Base-by-base conservation (phyloP, 257 asterid species). In the Datura wrightii region DNA sequence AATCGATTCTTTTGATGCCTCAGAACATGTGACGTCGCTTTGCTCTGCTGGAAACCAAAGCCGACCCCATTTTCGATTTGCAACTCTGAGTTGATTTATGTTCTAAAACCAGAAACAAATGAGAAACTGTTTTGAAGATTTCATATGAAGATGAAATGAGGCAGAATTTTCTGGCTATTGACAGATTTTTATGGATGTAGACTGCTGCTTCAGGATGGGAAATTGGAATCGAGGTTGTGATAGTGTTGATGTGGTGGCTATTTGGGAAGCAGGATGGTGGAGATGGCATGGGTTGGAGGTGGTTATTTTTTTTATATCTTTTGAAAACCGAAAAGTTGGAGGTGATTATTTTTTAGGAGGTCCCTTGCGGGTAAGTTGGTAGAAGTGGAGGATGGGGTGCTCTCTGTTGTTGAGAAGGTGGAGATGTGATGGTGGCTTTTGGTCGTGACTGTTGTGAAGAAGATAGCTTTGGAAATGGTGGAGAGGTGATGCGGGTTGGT, bases 41-140 rank as follows among this genome's bases (percentile, higher is more conserved):
- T 63, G n/a, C 71, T 63, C 71, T 63, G 42, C 71, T 11, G 44
- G 44, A 63, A 63, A 63, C 71, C 34, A 34, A 10, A 63, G 71
- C 11, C 42, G 10, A 34, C 71, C 44, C 44, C 8, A 60, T 60
- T 63, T 62, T 31, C 41, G 0, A 60, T 63, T 63, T 34, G 44
- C 71, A 63, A 63, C 71, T 31, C 4, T n/a, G 2, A 63, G 71
- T 63, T 63, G 44, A 63, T 63, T 63, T 63, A 63, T 63, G 71
- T 63, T 63, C 39, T 2, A 63, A 63, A 44, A 63, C 71, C 71
- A 63, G 71, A 63, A 63, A 31, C 71, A 63, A 63, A 5, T 62
- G 4, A 62, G 70, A 31, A 62, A 4, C 70, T 31, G 41, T 24
- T 62, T 24, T 24, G 70, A 41, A 63, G 9, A 63, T 63, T 63